Evolutionary conservation across 1,284 basidiomycete genomes (phyloP), one percentile per base, ranked within the genome.

Genomic region (Leucocoprinus gongylophorus): DNA sequence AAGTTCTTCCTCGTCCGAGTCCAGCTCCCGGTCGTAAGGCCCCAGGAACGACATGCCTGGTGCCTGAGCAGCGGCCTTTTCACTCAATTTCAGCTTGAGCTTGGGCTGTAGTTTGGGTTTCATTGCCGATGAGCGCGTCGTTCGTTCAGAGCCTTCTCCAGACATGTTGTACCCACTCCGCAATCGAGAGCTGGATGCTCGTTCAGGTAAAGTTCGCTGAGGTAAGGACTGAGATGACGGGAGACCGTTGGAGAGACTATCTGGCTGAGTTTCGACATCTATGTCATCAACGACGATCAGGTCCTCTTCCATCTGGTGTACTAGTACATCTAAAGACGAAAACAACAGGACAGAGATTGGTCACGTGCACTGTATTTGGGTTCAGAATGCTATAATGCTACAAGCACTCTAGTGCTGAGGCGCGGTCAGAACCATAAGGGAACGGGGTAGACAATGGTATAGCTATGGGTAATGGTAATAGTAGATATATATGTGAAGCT

Each of bases 1-100:
- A 54, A 99, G 69, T 47, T 98, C 95, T 56, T 97, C 92, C 55
- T 95, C 91, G 59, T 89, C 88, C 55, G 91, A 94, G 67, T 99
- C 95, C 50, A 99, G 74, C 65, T 98, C 97, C 39, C 95, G 76
- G 69, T 98, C 94, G 65, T 91, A 95, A 18, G 86, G 76, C 20
- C 91, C 92, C 47, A 95, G 67, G 66, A 92, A 93, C 42, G 84
- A 88, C 76, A 81, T 85, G 48, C 84, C 85, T 43, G 85, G 83
- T 28, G 84, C 86, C 61, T 84, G 80, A 39, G 83, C 80, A 18
- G 79, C 87, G 17, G 83, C 80, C 63, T 88, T 88, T 48, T 89
- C 87, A 65, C 86, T 83, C 60, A 91, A 68, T 69, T 91, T 90
- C 49, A 91, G 78, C 67, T 91, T 91, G 43, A 92, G 76, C 63